These are phyloP conservation scores for Nakazawaea ishiwadae DNA, from an alignment of 805 yeast species.

Conservation along the genomic window DNA sequence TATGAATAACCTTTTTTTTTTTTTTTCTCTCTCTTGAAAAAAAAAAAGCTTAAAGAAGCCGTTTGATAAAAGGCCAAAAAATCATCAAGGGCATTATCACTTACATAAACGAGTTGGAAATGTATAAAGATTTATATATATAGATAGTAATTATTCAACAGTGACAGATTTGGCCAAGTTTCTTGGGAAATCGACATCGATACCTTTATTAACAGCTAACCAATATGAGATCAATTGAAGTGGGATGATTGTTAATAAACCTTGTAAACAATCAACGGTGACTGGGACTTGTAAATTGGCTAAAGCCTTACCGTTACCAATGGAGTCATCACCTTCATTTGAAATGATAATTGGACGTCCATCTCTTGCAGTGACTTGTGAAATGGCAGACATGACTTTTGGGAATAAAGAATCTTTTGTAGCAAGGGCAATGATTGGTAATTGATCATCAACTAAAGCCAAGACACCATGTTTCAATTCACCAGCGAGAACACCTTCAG, in stretches of 20 bases:
- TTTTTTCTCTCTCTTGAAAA: neutral
- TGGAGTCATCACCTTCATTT: constrained; percentile 71
- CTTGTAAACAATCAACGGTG: constrained; percentile 97
- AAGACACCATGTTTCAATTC: constrained; percentile 98
- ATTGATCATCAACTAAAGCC: constrained; percentile 89
- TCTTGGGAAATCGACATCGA: constrained; percentile 98
- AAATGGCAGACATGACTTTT: constrained; percentile 90
- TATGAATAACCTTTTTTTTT: neutral
- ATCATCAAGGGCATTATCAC: too few relatives aligned
- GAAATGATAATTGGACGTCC: constrained; percentile 95
- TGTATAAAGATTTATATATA: neutral
- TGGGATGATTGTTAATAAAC: constrained; percentile 89
- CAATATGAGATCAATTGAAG: constrained; percentile 94
- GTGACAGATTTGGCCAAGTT: constrained; percentile 98
- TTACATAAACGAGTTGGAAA: too few relatives aligned
- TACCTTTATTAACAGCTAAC: constrained; percentile 92
- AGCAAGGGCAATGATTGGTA: constrained; percentile 94
- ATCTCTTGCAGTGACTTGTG: constrained; percentile 95
- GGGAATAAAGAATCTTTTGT: constrained; percentile 96
- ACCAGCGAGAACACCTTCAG: constrained; percentile 99
- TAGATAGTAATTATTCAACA: constrained; percentile 56
- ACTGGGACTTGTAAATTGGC: constrained; percentile 86
- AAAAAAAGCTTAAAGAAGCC: too few relatives aligned
- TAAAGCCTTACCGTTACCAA: constrained; percentile 50
- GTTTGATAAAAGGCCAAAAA: too few relatives aligned